A percentile compares a stretch with the other conserved stretches of the same genome.
phyloP scores from a whole-genome alignment of 176 grass and related monocot species.

The Rhynchospora tenuis region DNA sequence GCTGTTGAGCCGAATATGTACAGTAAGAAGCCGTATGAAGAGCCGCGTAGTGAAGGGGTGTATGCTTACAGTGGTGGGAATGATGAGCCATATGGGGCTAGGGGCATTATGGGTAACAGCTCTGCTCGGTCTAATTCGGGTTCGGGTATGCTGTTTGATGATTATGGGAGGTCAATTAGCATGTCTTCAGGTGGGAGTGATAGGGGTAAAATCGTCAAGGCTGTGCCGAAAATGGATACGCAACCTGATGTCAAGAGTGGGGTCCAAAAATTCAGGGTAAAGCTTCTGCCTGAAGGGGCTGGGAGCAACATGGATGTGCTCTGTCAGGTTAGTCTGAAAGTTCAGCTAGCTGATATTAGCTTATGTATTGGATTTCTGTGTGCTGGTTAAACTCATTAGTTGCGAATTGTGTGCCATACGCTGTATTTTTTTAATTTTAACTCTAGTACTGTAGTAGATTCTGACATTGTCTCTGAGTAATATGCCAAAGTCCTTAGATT shows the following conservation, averaged over 20 bases:
- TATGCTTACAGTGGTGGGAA: conserved; percentile 71
- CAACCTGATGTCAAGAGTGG: conserved; percentile 62
- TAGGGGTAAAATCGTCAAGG: conserved; percentile 66
- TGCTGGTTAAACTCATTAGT: neutral
- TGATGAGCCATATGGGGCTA: conserved; percentile 64
- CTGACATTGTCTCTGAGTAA: neutral
- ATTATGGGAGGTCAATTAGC: conserved; percentile 89
- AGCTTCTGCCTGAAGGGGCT: conserved; percentile 74
- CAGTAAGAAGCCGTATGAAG: conserved; percentile 28
- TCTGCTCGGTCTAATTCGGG: conserved; percentile 10
- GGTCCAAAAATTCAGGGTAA: conserved; percentile 94
- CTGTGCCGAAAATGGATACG: conserved; percentile 77
- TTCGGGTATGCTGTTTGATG: conserved; percentile 62
- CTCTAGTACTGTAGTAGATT: neutral
- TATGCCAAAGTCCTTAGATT: neutral
- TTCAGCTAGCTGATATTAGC: neutral
- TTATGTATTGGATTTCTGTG: neutral
- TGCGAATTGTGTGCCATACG: neutral
- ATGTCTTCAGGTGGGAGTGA: conserved; percentile 24
- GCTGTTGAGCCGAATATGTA: conserved; percentile 44
- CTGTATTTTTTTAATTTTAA: neutral
- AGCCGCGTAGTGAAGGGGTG: conserved; percentile 50
- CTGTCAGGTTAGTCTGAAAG: conserved; percentile 55
- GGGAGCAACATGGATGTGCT: conserved; percentile 88
- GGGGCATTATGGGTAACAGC: conserved; percentile 37